Base-by-base conservation (phyloP, 441 rosid species). In the Euphorbia schlechtendalii region DNA sequence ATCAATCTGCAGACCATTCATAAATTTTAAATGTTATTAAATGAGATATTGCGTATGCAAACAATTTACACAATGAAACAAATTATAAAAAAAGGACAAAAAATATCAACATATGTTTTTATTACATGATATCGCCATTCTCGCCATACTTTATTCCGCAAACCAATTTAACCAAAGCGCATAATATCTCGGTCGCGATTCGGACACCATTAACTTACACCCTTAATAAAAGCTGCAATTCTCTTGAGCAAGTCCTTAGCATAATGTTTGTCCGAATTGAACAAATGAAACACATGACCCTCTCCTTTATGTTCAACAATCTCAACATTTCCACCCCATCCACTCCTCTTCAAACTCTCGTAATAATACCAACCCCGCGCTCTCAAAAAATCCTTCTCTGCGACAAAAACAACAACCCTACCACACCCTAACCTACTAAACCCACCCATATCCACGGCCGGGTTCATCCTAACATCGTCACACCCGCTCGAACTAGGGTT, bases 391-490 rank as follows among this genome's bases (percentile, higher is more conserved):
- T 81, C 83, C 27, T 64, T 76, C 70, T 72, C 77, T 0, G 77
- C 83, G 38, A 76, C 79, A 7, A 67, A 58, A 8, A 78, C 61
- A 17, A 81, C 43, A 36, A 76, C 76, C 63, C 54, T 72, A 18
- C 49, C 62, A 11, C 69, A 71, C 0, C 56, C 73, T 55, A 71
- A 14, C 10, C 2, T 54, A 1, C 41, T 24, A 25, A 81, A 28
- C 15, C 74, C 67, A 4, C 76, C 49, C 49, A 14, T 74, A 61
- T 78, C 83, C 21, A 28, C 36, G 0, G 14, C 59, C 0, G 83
- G 81, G 51, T 79, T 79, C 30, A 79, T 53, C 28, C 17, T 65
- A 56, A 74, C 76, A 41, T 81, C 85, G 12, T 75, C 81, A 3
- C 49, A 56, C 8, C 84, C 83, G 25, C 70, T 55, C 53, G 79